phyloP scores from a whole-genome alignment of 345 rosid species.

The Noccaea caerulescens region DNA sequence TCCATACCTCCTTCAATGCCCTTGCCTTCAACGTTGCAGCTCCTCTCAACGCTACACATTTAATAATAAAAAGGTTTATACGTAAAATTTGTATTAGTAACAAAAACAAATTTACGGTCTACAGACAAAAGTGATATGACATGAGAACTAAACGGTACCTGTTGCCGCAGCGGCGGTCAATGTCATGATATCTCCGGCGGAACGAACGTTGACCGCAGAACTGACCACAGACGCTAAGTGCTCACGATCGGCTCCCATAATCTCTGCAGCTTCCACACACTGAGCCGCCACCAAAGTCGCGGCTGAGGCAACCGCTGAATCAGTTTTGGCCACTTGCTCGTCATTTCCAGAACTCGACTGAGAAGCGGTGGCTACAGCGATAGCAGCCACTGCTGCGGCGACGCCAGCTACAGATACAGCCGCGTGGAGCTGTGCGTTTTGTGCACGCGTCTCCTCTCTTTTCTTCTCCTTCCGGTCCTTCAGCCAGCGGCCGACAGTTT shows the following conservation, averaged over 20 bases:
- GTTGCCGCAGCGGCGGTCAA: conserved; percentile 88
- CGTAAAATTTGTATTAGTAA: too few species aligned
- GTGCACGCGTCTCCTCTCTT: conserved; percentile 77
- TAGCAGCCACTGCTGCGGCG: conserved; percentile 81
- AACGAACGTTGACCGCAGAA: conserved; percentile 81
- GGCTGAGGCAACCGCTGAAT: conserved; percentile 78
- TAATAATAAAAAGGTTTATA: neutral
- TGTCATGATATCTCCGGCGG: conserved; percentile 85
- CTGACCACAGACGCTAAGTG: conserved; percentile 69
- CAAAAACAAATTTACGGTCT: neutral
- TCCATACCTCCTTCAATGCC: conserved; percentile 95
- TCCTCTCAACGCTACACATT: conserved; percentile 77
- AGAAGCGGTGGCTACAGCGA: conserved; percentile 71
- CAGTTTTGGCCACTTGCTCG: conserved; percentile 69
- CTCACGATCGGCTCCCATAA: conserved; percentile 85
- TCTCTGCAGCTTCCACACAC: conserved; percentile 84
- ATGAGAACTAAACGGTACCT: conserved; percentile 46
- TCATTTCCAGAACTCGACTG: conserved; percentile 67
- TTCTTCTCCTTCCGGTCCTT: conserved; percentile 83
- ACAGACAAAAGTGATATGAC: neutral
- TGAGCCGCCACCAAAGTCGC: conserved; percentile 83
- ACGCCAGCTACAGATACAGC: conserved; percentile 81
- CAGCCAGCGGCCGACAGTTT: conserved; percentile 83
- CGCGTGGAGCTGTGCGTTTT: conserved; percentile 83
- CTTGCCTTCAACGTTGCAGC: conserved; percentile 92